A percentile compares a stretch with the other conserved stretches of the same genome.
Evolutionary conservation across 805 yeast genomes (phyloP).

Genomic region (Millerozyma miso): DNA sequence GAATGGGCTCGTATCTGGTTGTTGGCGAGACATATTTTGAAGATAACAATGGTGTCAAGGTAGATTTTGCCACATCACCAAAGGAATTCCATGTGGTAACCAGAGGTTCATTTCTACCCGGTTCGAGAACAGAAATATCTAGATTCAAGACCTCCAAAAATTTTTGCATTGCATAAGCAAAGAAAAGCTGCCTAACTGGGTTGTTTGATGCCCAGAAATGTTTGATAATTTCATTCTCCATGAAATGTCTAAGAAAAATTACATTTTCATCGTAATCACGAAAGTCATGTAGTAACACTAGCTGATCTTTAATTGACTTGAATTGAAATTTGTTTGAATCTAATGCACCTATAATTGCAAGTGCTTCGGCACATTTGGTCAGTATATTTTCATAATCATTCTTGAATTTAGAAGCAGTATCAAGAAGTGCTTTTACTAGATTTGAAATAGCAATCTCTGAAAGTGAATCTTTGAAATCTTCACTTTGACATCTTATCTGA

Average conservation of each 20-base stretch:
- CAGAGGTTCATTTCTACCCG: slow-evolving; percentile 14
- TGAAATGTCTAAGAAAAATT: slow-evolving; percentile 57
- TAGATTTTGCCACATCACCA: slow-evolving; percentile 62
- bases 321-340: slow-evolving; percentile 58
- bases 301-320: slow-evolving; percentile 36
- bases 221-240: slow-evolving; percentile 70
- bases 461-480: slow-evolving; percentile 32
- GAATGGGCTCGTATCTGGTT: slow-evolving; percentile 41
- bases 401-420: slow-evolving; percentile 55
- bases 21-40: slow-evolving; percentile 69
- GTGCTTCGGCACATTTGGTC: slow-evolving; percentile 58
- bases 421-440: slow-evolving; percentile 50
- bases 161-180: slow-evolving; percentile 89
- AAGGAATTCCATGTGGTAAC: slow-evolving; percentile 55
- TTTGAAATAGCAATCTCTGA: slow-evolving; percentile 32
- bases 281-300: slow-evolving; percentile 59
- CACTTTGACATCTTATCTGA: slow-evolving; percentile 46
- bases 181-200: slow-evolving; percentile 75
- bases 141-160: slow-evolving; percentile 62
- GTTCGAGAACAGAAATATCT: slow-evolving; percentile 18
- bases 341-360: slow-evolving; percentile 73
- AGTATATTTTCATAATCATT: slow-evolving; percentile 47
- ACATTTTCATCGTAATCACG: slow-evolving; percentile 58
- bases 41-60: slow-evolving; percentile 67
- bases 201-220: slow-evolving; percentile 88